Evolutionary conservation across 2,329 filamentous ascomycete genomes (phyloP), one percentile per base, ranked within the genome.

Genomic region (Juglanconis oblonga): DNA sequence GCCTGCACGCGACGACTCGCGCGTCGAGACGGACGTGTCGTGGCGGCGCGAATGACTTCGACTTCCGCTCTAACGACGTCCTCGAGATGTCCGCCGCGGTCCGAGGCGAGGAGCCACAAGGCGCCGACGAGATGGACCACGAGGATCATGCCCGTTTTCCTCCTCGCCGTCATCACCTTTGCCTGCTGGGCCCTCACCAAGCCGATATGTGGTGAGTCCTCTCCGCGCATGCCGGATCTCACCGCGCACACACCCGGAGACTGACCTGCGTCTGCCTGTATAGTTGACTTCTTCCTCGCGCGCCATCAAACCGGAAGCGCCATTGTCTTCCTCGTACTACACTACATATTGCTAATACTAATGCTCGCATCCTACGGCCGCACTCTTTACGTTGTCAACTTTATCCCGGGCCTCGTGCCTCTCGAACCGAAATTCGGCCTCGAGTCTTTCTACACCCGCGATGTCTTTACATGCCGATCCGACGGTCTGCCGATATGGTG

Each of bases 401-500:
- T 79, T 66, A 84, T 92, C 65, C 89, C 92, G 0, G 93, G 91
- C 4, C 83, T 92, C 57, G 81, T 93, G 0, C 87, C 90, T 0
- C 82, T 89, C 36, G 85, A 83, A n/a, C 73, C 78, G 58, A 71
- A 66, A 66, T 84, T 86, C 10, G 88, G 88, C 0, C 78, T 93
- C 54, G 89, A 93, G 66, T 74, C 79, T 4, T 96, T 96, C 70
- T 96, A 95, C 70, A 88, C 83, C 64, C 91, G 89, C 70, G 88
- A 96, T 66, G 84, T 91, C 1, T 98, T 96, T 71, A 82, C 92
- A 2, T 97, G 91, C 74, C 89, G 96, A 68, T 78, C 81, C 11
- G 90, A 95, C 67, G 95, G 95, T 0, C 81, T 88, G n/a, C 94
- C 94, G 0, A 84, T 86, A 36, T 98, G 91, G 87, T 99, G 94